Base-by-base conservation (phyloP, 352 stramenopile species). In the Pythium phragmitis region DNA sequence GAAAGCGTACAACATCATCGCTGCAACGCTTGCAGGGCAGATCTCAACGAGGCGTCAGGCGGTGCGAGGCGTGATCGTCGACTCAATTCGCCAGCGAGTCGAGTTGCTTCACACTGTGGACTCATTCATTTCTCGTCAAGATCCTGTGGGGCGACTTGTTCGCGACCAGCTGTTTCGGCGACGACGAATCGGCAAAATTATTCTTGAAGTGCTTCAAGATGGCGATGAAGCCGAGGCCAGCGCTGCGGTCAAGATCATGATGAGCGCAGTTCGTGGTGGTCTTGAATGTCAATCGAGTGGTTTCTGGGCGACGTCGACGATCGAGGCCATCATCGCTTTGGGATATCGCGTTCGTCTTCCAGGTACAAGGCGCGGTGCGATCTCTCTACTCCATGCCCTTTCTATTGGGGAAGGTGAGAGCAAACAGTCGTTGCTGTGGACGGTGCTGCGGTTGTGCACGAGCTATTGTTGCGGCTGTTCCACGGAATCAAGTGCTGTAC, bases 391-490 rank as follows among this genome's bases (percentile, higher is more conserved):
- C 3, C 17, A 63, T 26, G 51, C 45, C 19, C 39, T 63, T 7
- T 63, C 54, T 11, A 6, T 11, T 2, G 42, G n/a, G 3, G 43
- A 63, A n/a, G 17, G 4, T 16, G 30, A 33, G n/a, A 41, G 30
- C n/a, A 46, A 30, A 4, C 49, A 50, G 42, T 62, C 50, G 39
- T 39, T 33, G 57, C 54, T 89, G 26, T 91, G 80, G 82, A 56
- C 69, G 33, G 56, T 88, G 43, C 34, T 92, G 23, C 68, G 81
- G 33, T 72, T 83, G 39, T 92, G 82, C 42, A 88, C 80, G 2
- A 78, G 67, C 39, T 63, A 77, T 28, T 90, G 80, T 48, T 90
- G 79, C 46, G 79, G 80, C 36, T 84, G 76, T 26, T 53, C 34
- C n/a, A 23, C 23, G 0, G 2, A 21, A 52, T 19, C 53, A 12